phyloP scores from a whole-genome alignment of 164 flowering plant genomes.

The Vitis riparia region DNA sequence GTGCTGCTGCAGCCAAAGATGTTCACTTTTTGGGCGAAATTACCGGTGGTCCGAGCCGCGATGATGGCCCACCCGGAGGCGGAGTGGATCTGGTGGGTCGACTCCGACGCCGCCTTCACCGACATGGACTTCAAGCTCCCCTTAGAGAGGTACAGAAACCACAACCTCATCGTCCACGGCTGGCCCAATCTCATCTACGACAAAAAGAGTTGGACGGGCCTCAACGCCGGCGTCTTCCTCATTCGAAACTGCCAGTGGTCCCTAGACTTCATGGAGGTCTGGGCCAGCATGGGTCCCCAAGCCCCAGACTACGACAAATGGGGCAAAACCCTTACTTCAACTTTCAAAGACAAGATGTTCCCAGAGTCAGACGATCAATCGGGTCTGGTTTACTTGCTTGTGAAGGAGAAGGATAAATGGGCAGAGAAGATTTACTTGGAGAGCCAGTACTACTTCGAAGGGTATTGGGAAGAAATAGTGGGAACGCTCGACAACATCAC shows the following conservation, averaged over 20 bases:
- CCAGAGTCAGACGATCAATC: constrained; percentile 89
- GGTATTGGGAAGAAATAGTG: constrained; percentile 80
- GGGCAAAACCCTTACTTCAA: constrained; percentile 48
- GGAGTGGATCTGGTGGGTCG: constrained; percentile 99
- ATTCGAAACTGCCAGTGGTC: constrained; percentile 98
- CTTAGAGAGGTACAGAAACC: constrained; percentile 49
- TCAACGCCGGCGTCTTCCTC: constrained; percentile 91
- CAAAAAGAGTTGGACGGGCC: constrained; percentile 67
- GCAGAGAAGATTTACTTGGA: constrained; percentile 69
- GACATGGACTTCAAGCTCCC: constrained; percentile 96
- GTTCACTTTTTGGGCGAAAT: constrained; percentile 81
- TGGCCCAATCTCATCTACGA: constrained; percentile 59
- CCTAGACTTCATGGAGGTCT: constrained; percentile 78
- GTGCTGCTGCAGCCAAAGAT: constrained; percentile 65
- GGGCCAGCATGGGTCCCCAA: constrained; percentile 92
- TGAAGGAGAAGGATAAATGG: constrained; percentile 54
- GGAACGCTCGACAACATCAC: constrained; percentile 42
- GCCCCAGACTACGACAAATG: constrained; percentile 56
- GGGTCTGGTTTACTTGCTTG: constrained; percentile 64
- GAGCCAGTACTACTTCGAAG: constrained; percentile 70
- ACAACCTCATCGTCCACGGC: constrained; percentile 80
- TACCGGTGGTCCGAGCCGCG: constrained; percentile 72
- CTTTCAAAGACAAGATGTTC: constrained; percentile 59
- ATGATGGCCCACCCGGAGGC: constrained; percentile 98
- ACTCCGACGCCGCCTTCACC: constrained; percentile 90